Evolutionary conservation across 352 stramenopile genomes (phyloP), one percentile per base, ranked within the genome.

Genomic region (Phytophthora podocarpi): DNA sequence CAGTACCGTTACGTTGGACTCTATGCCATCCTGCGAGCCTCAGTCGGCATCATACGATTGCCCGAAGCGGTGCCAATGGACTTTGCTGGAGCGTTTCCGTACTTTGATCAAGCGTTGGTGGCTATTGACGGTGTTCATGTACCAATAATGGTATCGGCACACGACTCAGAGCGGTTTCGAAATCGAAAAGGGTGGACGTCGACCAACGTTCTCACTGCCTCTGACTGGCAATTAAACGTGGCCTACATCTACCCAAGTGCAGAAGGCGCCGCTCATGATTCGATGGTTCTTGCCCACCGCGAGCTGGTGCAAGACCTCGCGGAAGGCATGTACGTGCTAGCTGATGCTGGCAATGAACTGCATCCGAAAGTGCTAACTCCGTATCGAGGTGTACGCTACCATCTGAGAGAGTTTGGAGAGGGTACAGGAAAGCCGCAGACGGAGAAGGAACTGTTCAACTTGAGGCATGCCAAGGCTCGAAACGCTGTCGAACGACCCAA

Each of bases 51-150:
- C 9, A 24, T 61, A 8, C 5, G 0, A 0, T 2, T 48, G 4
- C 41, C 52, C n/a, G 20, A 4, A 8, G 50, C 20, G 4, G 51
- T 51, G 11, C 30, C 40, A 6, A 18, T 15, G 18, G 27, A 5
- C 1, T 60, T 60, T 36, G 21, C 27, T 21, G 15, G 39, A 9
- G n/a, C 5, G 2, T 37, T 60, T 13, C 23, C 40, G 0, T 53
- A 53, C 20, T 59, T 53, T 9, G 30, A 65, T 12, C 57, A 65
- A 23, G 55, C 55, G 1, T 4, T 59, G 5, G 21, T 2, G 4
- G 56, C 46, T 11, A 64, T 58, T 37, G 46, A 64, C 12, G 56
- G 46, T 2, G 47, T 49, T 6, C 46, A 52, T 52, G 12, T 64
- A 23, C 43, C 16, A 7, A 18, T 58, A 0, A 16, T 47, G 15